These are phyloP conservation scores for Globomyces pollinis-pini DNA, from an alignment of 192 early-diverging fungal species.

Conservation along the genomic window DNA sequence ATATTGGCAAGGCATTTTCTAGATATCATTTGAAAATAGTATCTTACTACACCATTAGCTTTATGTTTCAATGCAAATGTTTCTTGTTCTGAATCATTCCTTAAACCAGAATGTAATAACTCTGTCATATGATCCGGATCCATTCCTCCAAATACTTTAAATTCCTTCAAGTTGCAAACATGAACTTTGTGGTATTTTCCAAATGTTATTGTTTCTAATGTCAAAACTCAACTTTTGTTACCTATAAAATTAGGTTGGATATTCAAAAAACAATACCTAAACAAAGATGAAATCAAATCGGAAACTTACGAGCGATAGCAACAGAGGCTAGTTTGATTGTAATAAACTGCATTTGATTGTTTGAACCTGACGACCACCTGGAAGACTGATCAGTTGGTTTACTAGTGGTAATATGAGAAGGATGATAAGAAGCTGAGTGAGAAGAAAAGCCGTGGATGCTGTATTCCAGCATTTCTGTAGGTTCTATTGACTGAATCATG, in stretches of 20 bases:
- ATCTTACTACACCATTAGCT: conserved; percentile 54
- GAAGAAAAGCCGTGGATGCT: conserved; percentile 44
- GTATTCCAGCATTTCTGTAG: neutral
- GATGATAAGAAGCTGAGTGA: conserved; percentile 76
- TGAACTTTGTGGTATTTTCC: conserved; percentile 91
- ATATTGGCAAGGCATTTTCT: conserved; percentile 82
- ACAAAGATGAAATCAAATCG: too few relatives aligned
- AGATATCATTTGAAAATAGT: conserved; percentile 33
- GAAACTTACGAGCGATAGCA: conserved; percentile 73
- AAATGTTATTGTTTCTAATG: conserved; percentile 79
- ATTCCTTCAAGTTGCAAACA: conserved; percentile 95
- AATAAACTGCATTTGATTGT: conserved; percentile 89
- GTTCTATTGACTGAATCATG: too few relatives aligned
- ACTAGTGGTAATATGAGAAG: conserved; percentile 73
- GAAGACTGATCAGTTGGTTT: conserved; percentile 83
- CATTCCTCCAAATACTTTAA: conserved; percentile 89
- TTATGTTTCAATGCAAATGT: conserved; percentile 76
- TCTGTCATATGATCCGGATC: conserved; percentile 78
- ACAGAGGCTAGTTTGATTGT: conserved; percentile 82
- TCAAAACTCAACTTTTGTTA: conserved; percentile 6
- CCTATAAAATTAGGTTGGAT: neutral
- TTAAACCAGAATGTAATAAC: conserved; percentile 56
- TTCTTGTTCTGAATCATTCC: conserved; percentile 70
- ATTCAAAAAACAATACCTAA: neutral
- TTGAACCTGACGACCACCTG: conserved; percentile 78